Evolutionary conservation across 2,329 filamentous ascomycete genomes (phyloP).

Genomic region (Rosellinia necatrix): DNA sequence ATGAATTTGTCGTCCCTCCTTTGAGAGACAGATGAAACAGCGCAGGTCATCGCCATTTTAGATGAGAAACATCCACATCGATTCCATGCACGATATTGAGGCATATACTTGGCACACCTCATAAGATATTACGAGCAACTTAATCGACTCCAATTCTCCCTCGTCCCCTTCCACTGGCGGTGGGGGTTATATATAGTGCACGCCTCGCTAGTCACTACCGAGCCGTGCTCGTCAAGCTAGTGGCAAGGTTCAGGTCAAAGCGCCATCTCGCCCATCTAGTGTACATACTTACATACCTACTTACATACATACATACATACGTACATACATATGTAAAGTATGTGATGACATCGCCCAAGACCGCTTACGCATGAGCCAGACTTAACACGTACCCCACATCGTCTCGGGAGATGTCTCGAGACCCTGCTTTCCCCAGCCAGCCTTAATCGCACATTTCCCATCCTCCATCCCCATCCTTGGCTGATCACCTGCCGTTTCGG

Average conservation of each 20-base stretch:
- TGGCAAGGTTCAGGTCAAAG: too few relatives aligned
- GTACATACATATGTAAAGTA: too few relatives aligned
- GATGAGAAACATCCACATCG: background rate
- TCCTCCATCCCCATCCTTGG: background rate
- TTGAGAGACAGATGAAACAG: background rate
- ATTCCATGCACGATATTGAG: background rate
- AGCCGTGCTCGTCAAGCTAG: too few relatives aligned
- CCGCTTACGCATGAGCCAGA: background rate
- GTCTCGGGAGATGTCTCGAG: conserved; percentile 2
- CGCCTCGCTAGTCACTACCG: background rate
- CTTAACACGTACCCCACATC: background rate
- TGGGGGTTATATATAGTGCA: too few relatives aligned
- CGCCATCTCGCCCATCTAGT: too few relatives aligned
- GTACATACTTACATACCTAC: too few relatives aligned
- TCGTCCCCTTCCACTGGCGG: background rate
- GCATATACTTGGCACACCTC: background rate
- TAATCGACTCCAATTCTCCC: background rate
- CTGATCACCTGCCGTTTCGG: conserved; percentile 33
- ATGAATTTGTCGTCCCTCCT: background rate
- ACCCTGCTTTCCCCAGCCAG: conserved; percentile 30
- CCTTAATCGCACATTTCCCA: conserved; percentile 35
- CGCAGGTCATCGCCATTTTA: background rate
- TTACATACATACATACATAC: too few relatives aligned
- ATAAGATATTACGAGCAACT: background rate
- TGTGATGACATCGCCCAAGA: conserved; percentile 1